Conservation (phyloP, 768 basidiomycete genomes). For the Agaricus blazei region DNA sequence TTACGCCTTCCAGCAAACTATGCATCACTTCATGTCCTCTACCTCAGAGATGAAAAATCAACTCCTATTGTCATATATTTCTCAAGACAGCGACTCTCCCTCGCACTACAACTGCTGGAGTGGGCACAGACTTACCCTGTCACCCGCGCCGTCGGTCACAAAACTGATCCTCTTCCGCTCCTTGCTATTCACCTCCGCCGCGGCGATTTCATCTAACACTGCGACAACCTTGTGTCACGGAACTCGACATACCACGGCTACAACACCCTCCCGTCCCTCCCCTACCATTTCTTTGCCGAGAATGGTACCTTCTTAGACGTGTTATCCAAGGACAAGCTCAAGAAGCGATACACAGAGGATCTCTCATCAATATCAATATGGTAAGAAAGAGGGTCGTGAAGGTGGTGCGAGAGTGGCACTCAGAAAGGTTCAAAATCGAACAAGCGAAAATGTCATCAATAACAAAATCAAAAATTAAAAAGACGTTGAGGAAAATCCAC, state of each 20-base stretch:
- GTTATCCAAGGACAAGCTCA: too few relatives aligned
- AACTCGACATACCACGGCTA: constrained; percentile 41
- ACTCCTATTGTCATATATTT: constrained; percentile 3
- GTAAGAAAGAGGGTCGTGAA: constrained; percentile 38
- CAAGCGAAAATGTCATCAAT: neutral
- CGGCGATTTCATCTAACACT: constrained; percentile 51
- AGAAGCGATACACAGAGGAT: constrained; percentile 24
- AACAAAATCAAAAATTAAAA: neutral
- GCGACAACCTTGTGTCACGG: constrained; percentile 35
- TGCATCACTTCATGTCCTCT: constrained; percentile 28
- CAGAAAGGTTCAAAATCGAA: constrained; percentile 12
- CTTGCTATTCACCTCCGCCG: constrained; percentile 54
- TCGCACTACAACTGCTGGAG: neutral
- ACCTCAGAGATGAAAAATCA: neutral
- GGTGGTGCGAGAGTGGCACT: constrained; percentile 23
- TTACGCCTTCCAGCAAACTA: constrained; percentile 41
- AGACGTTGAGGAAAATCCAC: constrained; percentile 25
- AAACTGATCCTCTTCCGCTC: constrained; percentile 31
- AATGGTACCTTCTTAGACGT: neutral
- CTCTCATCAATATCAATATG: constrained; percentile 44
- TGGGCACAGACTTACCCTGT: neutral
- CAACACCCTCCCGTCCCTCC: constrained; percentile 46
- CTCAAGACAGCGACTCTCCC: neutral
- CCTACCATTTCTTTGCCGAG: constrained; percentile 33
- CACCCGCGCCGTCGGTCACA: neutral